phyloP scores from a whole-genome alignment of 2,329 filamentous ascomycete genomes.

The Aspergillus sp. region DNA sequence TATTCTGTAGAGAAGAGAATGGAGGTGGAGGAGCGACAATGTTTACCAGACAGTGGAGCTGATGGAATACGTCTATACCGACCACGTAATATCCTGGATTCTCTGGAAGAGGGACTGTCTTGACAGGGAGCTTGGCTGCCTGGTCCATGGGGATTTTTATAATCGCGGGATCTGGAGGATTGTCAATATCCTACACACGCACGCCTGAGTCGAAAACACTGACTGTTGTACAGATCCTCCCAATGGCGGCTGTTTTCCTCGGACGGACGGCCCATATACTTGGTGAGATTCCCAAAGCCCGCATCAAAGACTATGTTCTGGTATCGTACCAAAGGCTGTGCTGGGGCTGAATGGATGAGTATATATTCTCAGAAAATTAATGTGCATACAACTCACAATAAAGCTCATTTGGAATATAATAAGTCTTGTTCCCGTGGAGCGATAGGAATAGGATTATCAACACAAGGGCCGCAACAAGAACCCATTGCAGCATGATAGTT shows the following conservation, averaged over 20 bases:
- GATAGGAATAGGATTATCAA: no score
- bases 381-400: neutral
- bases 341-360: constrained; percentile 8
- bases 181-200: neutral
- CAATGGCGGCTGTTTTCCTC: constrained; percentile 9
- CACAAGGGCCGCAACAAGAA: neutral
- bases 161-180: neutral
- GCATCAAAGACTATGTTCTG: constrained; percentile 4
- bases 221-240: constrained; percentile 10
- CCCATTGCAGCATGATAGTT: neutral
- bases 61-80: constrained; percentile 17
- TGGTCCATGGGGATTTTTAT: constrained; percentile 5
- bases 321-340: constrained; percentile 8
- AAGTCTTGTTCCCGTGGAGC: neutral
- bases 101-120: constrained; percentile 12
- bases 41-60: constrained; percentile 24
- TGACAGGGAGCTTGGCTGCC: constrained; percentile 8
- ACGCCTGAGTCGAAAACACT: neutral
- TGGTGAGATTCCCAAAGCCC: constrained; percentile 3
- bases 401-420: neutral
- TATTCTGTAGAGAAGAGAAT: neutral
- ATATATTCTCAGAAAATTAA: neutral
- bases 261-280: constrained; percentile 10
- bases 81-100: constrained; percentile 9
- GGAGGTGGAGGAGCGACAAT: neutral